These are phyloP conservation scores for Dendrobium nobile DNA, from an alignment of 106 monocot species.

Conservation along the genomic window DNA sequence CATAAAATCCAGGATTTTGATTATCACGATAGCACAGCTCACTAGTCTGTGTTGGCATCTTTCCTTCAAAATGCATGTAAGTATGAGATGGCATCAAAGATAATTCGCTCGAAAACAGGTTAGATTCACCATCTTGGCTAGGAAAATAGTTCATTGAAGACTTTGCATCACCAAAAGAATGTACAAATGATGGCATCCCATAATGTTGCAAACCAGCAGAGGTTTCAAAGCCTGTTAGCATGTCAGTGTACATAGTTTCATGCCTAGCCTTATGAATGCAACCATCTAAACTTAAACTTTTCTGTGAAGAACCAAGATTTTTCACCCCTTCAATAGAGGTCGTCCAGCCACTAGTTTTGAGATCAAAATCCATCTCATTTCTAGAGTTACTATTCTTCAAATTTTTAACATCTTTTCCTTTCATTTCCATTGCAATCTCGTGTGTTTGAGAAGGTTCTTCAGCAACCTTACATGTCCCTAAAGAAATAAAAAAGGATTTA, in stretches of 20 bases:
- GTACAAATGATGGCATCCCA: background rate
- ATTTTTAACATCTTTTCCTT: background rate
- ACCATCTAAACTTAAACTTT: no score
- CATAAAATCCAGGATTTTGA: slow-evolving; percentile 14
- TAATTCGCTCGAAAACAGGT: slow-evolving; percentile 1
- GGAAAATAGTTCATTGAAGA: background rate
- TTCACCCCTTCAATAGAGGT: background rate
- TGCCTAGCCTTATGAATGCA: background rate
- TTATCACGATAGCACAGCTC: background rate
- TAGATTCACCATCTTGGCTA: background rate
- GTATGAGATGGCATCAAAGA: background rate
- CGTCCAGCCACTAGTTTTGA: background rate
- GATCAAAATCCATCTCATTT: background rate
- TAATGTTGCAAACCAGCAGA: background rate
- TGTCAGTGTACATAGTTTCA: background rate
- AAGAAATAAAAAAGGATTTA: background rate
- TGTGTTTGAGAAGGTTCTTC: background rate
- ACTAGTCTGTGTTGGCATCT: background rate
- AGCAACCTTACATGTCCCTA: background rate
- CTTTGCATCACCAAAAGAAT: background rate
- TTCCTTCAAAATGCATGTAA: slow-evolving; percentile 2
- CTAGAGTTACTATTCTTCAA: background rate
- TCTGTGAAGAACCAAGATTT: background rate
- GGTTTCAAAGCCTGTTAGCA: background rate
- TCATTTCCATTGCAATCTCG: background rate